Percentiles rank a stretch among this genome's conserved stretches.
phyloP scores from a whole-genome alignment of 768 basidiomycete species.

The Ramaria sp. region DNA sequence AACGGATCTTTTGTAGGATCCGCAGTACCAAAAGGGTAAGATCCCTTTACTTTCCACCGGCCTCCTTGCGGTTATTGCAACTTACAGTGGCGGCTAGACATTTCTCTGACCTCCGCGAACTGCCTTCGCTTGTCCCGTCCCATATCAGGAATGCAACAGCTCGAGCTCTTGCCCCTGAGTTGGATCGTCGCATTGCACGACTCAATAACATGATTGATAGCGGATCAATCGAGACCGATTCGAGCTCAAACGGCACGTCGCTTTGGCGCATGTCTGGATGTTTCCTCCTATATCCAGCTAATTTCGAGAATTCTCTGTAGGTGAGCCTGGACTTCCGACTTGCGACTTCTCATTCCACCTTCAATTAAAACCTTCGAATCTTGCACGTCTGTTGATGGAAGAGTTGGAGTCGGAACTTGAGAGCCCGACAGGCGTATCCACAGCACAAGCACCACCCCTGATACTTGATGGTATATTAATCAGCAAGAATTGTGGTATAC shows the following conservation, averaged over 20 bases:
- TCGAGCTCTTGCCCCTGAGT: slow-evolving; percentile 45
- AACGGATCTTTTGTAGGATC: slow-evolving; percentile 74
- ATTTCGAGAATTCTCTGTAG: slow-evolving; percentile 20
- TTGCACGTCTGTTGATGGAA: slow-evolving; percentile 47
- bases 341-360: slow-evolving; percentile 62
- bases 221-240: slow-evolving; percentile 44
- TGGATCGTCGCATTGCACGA: slow-evolving; percentile 46
- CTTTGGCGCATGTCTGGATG: neutral
- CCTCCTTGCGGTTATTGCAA: neutral
- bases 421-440: slow-evolving; percentile 62
- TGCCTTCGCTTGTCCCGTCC: slow-evolving; percentile 58
- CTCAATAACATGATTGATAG: slow-evolving; percentile 53
- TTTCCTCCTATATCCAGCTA: neutral
- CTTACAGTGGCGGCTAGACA: slow-evolving; percentile 26
- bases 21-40: slow-evolving; percentile 53
- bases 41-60: neutral
- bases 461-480: slow-evolving; percentile 54
- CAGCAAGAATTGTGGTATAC: slow-evolving; percentile 71
- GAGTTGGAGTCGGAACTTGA: slow-evolving; percentile 69
- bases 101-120: slow-evolving; percentile 51
- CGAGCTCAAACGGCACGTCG: slow-evolving; percentile 3
- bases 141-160: slow-evolving; percentile 47
- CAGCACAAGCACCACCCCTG: slow-evolving; percentile 44
- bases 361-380: slow-evolving; percentile 45
- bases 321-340: slow-evolving; percentile 35